Percentiles rank a stretch among this genome's conserved stretches.
Conservation (phyloP, 257 asterid genomes). For the Plantago elongata region DNA sequence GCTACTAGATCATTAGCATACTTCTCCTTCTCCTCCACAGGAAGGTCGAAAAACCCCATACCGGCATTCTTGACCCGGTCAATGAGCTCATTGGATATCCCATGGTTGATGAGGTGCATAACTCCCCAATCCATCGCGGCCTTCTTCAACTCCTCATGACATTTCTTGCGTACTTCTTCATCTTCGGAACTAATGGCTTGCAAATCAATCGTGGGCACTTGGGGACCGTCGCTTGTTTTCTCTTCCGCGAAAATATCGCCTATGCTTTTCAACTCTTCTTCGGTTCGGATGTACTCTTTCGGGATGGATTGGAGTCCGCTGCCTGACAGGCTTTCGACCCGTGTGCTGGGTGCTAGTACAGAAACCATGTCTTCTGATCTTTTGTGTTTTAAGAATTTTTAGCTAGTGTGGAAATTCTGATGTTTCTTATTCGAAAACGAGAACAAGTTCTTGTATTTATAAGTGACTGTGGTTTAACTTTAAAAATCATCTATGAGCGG, state of each 20-base stretch:
- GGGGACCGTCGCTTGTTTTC: conserved; percentile 46
- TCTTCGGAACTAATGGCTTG: conserved; percentile 39
- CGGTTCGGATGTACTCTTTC: conserved; percentile 63
- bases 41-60: conserved; percentile 46
- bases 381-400: neutral
- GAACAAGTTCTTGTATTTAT: neutral
- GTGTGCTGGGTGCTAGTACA: conserved; percentile 24
- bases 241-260: conserved; percentile 61
- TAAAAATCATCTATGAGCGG: neutral
- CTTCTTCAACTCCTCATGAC: conserved; percentile 50
- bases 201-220: conserved; percentile 53
- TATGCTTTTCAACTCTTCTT: conserved; percentile 58
- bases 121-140: conserved; percentile 95
- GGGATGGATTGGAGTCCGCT: conserved; percentile 63
- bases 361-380: conserved; percentile 13
- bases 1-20: conserved; percentile 70
- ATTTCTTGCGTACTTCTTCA: conserved; percentile 27
- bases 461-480: neutral
- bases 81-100: conserved; percentile 41
- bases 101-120: conserved; percentile 84
- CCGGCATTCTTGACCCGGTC: conserved; percentile 58
- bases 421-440: neutral
- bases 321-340: conserved; percentile 64
- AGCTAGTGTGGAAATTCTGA: neutral
- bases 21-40: conserved; percentile 87